Conservation (phyloP, 2,329 filamentous ascomycete species). For the Cucurbitaria berberidis region DNA sequence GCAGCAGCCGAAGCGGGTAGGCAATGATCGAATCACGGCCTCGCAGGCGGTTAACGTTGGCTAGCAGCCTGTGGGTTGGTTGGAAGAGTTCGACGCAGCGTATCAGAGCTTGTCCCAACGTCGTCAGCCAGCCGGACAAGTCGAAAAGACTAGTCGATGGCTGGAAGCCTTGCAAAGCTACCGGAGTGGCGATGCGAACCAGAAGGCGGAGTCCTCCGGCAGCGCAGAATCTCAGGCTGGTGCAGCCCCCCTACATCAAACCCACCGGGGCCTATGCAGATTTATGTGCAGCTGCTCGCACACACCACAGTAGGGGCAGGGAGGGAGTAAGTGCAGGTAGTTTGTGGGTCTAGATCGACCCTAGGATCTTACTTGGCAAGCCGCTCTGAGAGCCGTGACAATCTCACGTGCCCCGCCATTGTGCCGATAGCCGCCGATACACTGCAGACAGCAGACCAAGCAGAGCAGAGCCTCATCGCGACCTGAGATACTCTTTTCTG, state of each 20-base stretch:
- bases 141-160: background rate
- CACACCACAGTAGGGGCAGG: background rate
- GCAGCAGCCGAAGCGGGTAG: background rate
- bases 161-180: background rate
- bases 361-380: background rate
- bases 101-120: background rate
- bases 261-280: background rate
- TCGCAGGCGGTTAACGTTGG: background rate
- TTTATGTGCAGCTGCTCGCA: background rate
- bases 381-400: background rate
- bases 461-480: background rate
- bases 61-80: background rate
- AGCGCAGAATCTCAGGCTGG: background rate
- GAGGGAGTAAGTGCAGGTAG: too few relatives aligned
- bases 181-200: background rate
- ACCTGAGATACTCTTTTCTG: background rate
- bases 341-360: background rate
- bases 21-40: background rate
- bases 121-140: background rate
- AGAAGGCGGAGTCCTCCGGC: background rate
- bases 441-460: background rate
- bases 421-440: background rate
- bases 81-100: background rate
- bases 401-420: slow-evolving; percentile 4
- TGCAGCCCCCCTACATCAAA: too few relatives aligned